Evolutionary conservation across 805 yeast genomes (phyloP).

Genomic region (Candida ulmi): DNA sequence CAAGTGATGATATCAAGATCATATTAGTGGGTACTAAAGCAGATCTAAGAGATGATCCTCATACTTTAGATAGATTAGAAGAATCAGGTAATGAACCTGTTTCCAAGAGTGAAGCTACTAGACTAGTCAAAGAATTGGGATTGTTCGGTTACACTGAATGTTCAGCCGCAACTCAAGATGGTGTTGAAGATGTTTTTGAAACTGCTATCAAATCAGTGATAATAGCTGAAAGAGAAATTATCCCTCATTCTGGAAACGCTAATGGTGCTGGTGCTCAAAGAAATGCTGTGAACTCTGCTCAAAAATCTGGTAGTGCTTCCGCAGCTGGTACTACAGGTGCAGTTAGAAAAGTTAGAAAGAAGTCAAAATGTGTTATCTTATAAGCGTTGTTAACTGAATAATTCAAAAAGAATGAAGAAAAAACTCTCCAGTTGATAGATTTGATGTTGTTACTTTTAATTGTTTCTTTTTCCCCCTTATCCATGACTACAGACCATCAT

Average conservation of each 20-base stretch:
- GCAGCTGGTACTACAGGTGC: too few species aligned
- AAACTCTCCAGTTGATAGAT: too few species aligned
- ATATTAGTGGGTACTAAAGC: conserved; percentile 84
- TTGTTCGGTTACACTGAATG: conserved; percentile 79
- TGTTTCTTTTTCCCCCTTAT: conserved; percentile 1
- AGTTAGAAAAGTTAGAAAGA: conserved; percentile 34
- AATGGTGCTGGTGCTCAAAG: neutral
- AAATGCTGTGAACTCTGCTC: too few species aligned
- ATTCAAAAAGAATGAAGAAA: too few species aligned
- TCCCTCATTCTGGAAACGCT: conserved; percentile 4
- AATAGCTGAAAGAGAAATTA: conserved; percentile 13
- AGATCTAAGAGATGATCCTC: conserved; percentile 79
- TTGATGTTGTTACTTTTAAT: too few species aligned
- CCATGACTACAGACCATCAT: too few species aligned
- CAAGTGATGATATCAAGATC: conserved; percentile 63
- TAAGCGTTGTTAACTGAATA: too few species aligned
- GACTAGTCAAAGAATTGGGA: conserved; percentile 64
- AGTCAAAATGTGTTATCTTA: conserved; percentile 44
- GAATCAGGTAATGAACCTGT: conserved; percentile 62
- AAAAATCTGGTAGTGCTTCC: neutral
- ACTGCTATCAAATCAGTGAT: conserved; percentile 70
- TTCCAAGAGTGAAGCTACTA: conserved; percentile 52
- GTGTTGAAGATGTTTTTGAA: conserved; percentile 82
- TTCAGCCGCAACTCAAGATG: conserved; percentile 84
- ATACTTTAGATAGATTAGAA: conserved; percentile 56